phyloP scores from a whole-genome alignment of 2,329 filamentous ascomycete genomes.

The Thielaviopsis punctulata region DNA sequence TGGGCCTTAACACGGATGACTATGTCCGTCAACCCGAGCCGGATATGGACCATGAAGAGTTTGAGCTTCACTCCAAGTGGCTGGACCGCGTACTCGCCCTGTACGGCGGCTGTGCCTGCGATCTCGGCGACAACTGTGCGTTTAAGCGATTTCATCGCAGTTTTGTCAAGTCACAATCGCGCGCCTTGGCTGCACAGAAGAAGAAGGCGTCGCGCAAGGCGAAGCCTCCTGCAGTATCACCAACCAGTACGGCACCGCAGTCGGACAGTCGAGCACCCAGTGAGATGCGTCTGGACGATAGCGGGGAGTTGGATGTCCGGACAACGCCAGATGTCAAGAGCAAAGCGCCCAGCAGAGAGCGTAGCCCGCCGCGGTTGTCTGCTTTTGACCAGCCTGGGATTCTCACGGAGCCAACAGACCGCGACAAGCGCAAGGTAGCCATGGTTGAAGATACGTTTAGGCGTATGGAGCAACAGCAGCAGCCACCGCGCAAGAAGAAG shows the following conservation, averaged over 20 bases:
- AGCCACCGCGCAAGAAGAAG: slow-evolving; percentile 40
- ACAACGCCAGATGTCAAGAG: slow-evolving; percentile 36
- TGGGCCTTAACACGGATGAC: slow-evolving; percentile 47
- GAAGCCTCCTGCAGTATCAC: slow-evolving; percentile 39
- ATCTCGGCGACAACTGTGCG: slow-evolving; percentile 42
- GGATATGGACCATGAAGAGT: slow-evolving; percentile 42
- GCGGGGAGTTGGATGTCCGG: slow-evolving; percentile 32
- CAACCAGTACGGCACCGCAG: slow-evolving; percentile 43
- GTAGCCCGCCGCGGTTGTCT: slow-evolving; percentile 38
- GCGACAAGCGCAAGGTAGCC: slow-evolving; percentile 49
- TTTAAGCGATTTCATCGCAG: slow-evolving; percentile 46
- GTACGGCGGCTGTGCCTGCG: slow-evolving; percentile 65
- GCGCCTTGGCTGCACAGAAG: slow-evolving; percentile 11
- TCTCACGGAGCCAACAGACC: slow-evolving; percentile 45
- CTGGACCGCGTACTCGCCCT: slow-evolving; percentile 55
- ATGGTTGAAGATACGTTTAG: slow-evolving; percentile 48
- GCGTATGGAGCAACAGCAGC: slow-evolving; percentile 42
- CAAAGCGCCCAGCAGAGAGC: slow-evolving; percentile 49
- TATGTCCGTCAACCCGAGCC: slow-evolving; percentile 28
- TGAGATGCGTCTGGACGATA: slow-evolving; percentile 41
- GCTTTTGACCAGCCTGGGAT: slow-evolving; percentile 42
- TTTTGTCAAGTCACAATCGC: slow-evolving; percentile 27
- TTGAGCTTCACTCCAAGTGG: slow-evolving; percentile 43
- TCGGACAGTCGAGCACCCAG: slow-evolving; percentile 47
- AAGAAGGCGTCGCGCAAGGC: slow-evolving; percentile 39